Evolutionary conservation across 768 basidiomycete species (phyloP).

Genomic region (Phylloporus sp.): DNA sequence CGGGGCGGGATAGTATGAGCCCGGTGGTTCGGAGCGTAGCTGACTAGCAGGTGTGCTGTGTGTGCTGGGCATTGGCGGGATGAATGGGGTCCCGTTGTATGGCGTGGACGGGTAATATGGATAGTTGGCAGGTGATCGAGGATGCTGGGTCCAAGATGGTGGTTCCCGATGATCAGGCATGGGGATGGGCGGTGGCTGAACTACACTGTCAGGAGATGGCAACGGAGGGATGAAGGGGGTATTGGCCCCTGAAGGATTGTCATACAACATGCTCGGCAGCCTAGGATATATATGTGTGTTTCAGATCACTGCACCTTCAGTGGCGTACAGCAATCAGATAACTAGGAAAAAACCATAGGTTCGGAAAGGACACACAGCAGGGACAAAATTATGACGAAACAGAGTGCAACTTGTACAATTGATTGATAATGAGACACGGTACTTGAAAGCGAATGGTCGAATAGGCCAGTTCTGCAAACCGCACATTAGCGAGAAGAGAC

Average conservation of each 20-base stretch:
- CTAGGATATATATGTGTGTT: conserved; percentile 21
- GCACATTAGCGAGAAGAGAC: not conserved
- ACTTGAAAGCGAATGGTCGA: not conserved
- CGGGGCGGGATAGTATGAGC: conserved; percentile 31
- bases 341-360: not conserved
- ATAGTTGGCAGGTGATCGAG: conserved; percentile 34
- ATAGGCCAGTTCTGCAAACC: conserved; percentile 7
- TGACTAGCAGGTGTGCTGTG: conserved; percentile 23
- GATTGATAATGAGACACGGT: conserved; percentile 5
- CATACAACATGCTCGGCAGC: conserved; percentile 24
- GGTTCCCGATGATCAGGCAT: conserved; percentile 23
- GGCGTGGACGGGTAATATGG: conserved; percentile 39
- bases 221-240: conserved; percentile 41
- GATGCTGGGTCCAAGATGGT: conserved; percentile 34
- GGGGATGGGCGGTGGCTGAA: conserved; percentile 36
- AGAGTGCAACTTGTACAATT: conserved; percentile 14
- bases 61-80: conserved; percentile 32
- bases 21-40: conserved; percentile 25
- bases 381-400: conserved; percentile 6
- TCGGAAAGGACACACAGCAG: conserved; percentile 13
- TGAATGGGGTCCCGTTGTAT: conserved; percentile 36
- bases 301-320: conserved; percentile 21
- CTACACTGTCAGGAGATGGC: conserved; percentile 32
- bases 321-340: conserved; percentile 11
- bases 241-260: conserved; percentile 28